Percentiles rank a stretch among this genome's conserved stretches.
These are phyloP conservation scores for Entomophthora muscae DNA, from an alignment of 371 early-diverging fungal genomes.

Conservation along the genomic window DNA sequence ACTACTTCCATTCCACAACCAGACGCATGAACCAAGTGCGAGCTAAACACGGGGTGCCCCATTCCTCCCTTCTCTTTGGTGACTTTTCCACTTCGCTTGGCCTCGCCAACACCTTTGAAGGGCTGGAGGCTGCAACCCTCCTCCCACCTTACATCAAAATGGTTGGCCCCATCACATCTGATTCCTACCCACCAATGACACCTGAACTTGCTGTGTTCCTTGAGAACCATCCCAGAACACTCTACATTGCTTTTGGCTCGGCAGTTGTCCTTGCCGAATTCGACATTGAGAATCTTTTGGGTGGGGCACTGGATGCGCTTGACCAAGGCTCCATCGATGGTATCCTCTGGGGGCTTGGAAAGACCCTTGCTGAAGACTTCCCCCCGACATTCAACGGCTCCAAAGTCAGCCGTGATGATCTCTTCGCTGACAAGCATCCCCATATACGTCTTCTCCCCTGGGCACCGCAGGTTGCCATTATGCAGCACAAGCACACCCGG, in stretches of 20 bases:
- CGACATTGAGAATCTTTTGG: not conserved
- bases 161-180: too few species aligned
- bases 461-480: not conserved
- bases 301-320: not conserved
- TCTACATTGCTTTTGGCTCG: too few species aligned
- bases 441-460: not conserved
- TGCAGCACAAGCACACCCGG: not conserved
- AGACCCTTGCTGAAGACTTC: not conserved
- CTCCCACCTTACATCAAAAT: too few species aligned
- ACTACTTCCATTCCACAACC: not conserved
- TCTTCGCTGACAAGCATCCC: not conserved
- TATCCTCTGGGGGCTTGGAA: constrained; percentile 1
- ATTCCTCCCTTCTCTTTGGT: not conserved
- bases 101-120: too few species aligned
- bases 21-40: not conserved
- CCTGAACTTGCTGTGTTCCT: not conserved
- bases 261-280: not conserved
- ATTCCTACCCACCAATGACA: not conserved
- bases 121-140: too few species aligned
- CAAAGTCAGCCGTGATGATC: not conserved
- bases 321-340: not conserved
- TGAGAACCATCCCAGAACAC: too few species aligned
- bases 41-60: not conserved
- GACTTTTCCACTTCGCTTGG: too few species aligned
- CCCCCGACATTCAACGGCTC: not conserved